phyloP scores from a whole-genome alignment of 1,284 basidiomycete genomes.

The Mycena citricolor region DNA sequence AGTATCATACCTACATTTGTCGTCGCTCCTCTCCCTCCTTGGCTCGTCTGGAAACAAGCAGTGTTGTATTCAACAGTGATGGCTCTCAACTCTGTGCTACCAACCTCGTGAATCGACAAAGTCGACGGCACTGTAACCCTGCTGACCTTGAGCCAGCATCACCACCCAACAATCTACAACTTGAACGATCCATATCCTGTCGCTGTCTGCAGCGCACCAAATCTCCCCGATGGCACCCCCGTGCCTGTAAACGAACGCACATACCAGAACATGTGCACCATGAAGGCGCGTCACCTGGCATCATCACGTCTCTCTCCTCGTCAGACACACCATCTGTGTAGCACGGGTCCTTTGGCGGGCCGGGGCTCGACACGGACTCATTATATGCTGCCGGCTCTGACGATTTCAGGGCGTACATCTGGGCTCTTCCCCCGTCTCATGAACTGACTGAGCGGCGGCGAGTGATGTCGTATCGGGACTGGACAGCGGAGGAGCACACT shows the following conservation, averaged over 20 bases:
- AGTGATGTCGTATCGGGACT: constrained; percentile 12
- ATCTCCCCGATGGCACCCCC: constrained; percentile 52
- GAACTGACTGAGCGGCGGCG: constrained; percentile 11
- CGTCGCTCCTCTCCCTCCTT: constrained; percentile 40
- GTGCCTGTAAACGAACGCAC: constrained; percentile 45
- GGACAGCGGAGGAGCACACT: constrained; percentile 8
- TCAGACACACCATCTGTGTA: constrained; percentile 36
- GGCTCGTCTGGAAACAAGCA: constrained; percentile 63
- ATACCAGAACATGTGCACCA: constrained; percentile 74
- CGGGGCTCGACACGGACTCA: constrained; percentile 47
- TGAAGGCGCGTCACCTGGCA: constrained; percentile 51
- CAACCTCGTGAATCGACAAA: too few species aligned
- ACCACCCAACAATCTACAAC: constrained; percentile 67
- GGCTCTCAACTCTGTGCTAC: too few species aligned
- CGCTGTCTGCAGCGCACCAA: constrained; percentile 60
- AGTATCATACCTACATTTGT: constrained; percentile 69
- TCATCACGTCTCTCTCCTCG: neutral
- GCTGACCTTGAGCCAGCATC: constrained; percentile 43
- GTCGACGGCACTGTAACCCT: too few species aligned
- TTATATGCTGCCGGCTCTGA: constrained; percentile 76
- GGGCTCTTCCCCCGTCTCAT: constrained; percentile 37
- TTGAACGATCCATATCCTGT: constrained; percentile 65
- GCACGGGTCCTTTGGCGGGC: constrained; percentile 75
- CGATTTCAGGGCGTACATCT: constrained; percentile 78
- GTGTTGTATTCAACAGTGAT: constrained; percentile 59